phyloP scores from a whole-genome alignment of 176 grass and related monocot species.

The Phragmites australis region DNA sequence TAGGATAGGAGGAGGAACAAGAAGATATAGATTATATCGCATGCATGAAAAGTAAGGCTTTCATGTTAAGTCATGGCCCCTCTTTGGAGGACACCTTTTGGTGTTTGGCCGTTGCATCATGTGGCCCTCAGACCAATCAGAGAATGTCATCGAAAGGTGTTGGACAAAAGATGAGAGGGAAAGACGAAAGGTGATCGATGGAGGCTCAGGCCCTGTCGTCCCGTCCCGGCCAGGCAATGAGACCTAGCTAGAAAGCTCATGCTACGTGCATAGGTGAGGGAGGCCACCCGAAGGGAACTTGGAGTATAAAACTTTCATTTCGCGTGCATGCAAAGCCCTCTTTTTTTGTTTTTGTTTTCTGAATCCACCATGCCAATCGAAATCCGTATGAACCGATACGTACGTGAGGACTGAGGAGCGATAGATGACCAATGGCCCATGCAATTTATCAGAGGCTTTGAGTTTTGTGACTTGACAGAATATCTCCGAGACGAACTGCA shows the following conservation, averaged over 20 bases:
- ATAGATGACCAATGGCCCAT: too few species aligned
- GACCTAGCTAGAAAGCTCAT: constrained; percentile 28
- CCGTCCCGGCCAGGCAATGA: not conserved
- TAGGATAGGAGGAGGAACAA: not conserved
- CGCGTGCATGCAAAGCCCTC: not conserved
- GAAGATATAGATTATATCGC: not conserved
- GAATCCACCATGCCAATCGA: too few species aligned
- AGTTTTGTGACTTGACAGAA: too few species aligned
- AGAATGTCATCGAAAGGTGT: constrained; percentile 52
- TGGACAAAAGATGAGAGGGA: not conserved
- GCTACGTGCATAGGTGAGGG: not conserved
- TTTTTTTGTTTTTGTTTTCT: not conserved
- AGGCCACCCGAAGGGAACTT: not conserved
- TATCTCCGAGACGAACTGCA: too few species aligned
- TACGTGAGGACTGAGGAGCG: too few species aligned
- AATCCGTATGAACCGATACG: not conserved
- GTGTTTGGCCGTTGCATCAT: constrained; percentile 36
- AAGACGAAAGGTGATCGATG: not conserved
- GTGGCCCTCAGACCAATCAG: constrained; percentile 44
- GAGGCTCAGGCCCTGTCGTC: too few species aligned
- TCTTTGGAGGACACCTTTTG: constrained; percentile 61
- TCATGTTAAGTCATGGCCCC: constrained; percentile 62
- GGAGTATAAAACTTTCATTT: not conserved
- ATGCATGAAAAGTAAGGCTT: constrained; percentile 44
- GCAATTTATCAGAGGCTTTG: too few species aligned